Evolutionary conservation across 495 filamentous ascomycete genomes (phyloP).

Genomic region (Podospora appendiculata): DNA sequence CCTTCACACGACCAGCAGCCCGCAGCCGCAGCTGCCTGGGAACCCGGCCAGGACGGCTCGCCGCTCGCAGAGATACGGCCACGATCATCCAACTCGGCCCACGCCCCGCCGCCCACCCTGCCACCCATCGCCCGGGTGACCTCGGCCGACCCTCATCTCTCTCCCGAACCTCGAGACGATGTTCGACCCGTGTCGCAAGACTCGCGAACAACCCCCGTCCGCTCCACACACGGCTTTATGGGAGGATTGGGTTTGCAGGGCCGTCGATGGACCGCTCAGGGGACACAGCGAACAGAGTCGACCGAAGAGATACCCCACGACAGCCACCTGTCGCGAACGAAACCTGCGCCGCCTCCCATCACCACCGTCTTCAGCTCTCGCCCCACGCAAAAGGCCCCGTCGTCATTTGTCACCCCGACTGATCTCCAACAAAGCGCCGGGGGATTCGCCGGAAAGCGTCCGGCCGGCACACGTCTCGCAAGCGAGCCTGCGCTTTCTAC

Average conservation of each 20-base stretch:
- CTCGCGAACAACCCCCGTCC: constrained; percentile 13
- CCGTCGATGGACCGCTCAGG: constrained; percentile 22
- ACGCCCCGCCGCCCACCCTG: constrained; percentile 27
- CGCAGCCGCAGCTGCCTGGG: background rate
- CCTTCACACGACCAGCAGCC: constrained; percentile 35
- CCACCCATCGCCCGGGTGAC: constrained; percentile 40
- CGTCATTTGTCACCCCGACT: constrained; percentile 32
- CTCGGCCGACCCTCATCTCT: constrained; percentile 25
- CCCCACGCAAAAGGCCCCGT: constrained; percentile 19
- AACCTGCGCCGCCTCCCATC: constrained; percentile 24
- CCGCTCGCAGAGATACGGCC: constrained; percentile 31
- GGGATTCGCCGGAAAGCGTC: constrained; percentile 16
- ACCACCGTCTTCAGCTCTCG: constrained; percentile 13
- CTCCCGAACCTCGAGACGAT: constrained; percentile 7
- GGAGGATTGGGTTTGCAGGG: constrained; percentile 34
- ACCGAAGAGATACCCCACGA: constrained; percentile 11
- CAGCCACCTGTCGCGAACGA: constrained; percentile 16
- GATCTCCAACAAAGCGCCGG: constrained; percentile 24
- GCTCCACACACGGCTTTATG: constrained; percentile 27
- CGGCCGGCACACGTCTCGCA: constrained; percentile 26
- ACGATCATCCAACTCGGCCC: constrained; percentile 27
- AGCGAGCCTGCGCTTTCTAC: constrained; percentile 45
- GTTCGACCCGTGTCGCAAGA: constrained; percentile 16
- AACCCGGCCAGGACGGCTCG: constrained; percentile 25
- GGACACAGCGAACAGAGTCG: constrained; percentile 9